Evolutionary conservation across 2,329 filamentous ascomycete genomes (phyloP).

Genomic region (Cladophialophora psammophila): DNA sequence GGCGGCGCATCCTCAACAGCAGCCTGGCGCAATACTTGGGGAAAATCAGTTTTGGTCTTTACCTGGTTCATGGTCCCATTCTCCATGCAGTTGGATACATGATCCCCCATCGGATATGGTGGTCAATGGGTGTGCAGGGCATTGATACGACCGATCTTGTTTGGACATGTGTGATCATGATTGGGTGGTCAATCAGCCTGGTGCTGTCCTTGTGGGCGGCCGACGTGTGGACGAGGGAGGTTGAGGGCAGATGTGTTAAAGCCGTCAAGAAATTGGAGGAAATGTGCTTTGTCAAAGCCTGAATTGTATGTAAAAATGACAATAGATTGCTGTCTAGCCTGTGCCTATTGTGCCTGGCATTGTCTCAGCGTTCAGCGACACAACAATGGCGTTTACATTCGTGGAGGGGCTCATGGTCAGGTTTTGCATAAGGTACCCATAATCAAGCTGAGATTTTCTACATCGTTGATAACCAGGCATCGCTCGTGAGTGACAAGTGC

Average conservation of each 20-base stretch:
- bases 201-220: constrained; percentile 60
- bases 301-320: background rate
- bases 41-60: constrained; percentile 57
- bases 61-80: constrained; percentile 56
- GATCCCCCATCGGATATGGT: constrained; percentile 45
- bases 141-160: constrained; percentile 42
- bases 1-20: constrained; percentile 52
- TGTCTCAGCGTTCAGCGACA: constrained; percentile 4
- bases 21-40: constrained; percentile 55
- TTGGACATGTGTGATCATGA: constrained; percentile 49
- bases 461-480: background rate
- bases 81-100: constrained; percentile 54
- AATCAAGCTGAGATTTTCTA: background rate
- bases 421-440: constrained; percentile 7
- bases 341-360: constrained; percentile 2
- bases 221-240: constrained; percentile 56
- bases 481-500: background rate
- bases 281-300: constrained; percentile 35
- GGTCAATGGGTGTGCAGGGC: constrained; percentile 49
- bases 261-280: constrained; percentile 38
- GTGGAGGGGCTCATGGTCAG: background rate
- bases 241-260: constrained; percentile 39
- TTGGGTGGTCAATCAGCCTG: constrained; percentile 53
- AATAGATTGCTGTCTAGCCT: background rate
- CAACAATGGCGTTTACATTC: background rate